A percentile compares a stretch with the other conserved stretches of the same genome.
phyloP scores from a whole-genome alignment of 768 basidiomycete genomes.

The Termitomyces sp. region DNA sequence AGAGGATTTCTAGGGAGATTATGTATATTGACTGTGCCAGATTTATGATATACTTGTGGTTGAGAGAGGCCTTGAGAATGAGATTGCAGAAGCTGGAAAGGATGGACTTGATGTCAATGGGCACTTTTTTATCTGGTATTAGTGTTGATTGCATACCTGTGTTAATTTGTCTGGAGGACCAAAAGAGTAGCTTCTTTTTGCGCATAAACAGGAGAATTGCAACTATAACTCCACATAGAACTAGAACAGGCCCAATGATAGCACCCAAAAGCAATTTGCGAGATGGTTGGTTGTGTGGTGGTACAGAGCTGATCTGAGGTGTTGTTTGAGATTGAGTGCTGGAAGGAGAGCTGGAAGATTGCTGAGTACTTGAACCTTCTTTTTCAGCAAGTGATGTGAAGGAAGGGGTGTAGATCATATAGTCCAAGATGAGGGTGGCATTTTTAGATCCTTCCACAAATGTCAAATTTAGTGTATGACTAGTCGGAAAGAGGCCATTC shows the following conservation, averaged over 20 bases:
- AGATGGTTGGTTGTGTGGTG: background rate
- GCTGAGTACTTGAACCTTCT: too few species aligned
- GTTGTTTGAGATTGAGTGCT: background rate
- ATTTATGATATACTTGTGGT: background rate
- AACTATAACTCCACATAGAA: background rate
- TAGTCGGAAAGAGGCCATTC: background rate
- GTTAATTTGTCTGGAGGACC: background rate
- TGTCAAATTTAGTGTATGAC: background rate
- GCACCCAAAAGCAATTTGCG: background rate
- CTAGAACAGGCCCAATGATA: background rate
- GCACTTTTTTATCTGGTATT: background rate
- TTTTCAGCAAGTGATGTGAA: too few species aligned
- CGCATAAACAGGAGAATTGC: background rate
- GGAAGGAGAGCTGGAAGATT: too few species aligned
- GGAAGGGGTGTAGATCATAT: background rate
- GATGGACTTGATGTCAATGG: background rate
- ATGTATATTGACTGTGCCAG: background rate
- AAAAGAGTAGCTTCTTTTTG: background rate
- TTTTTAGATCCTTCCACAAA: fast-evolving
- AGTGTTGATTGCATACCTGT: background rate
- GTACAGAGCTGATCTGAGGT: background rate
- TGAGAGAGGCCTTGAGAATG: background rate
- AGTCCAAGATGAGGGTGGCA: background rate
- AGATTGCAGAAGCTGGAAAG: background rate
- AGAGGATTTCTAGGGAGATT: background rate